Base-by-base conservation (phyloP, 2,329 filamentous ascomycete species). In the Paecilomyces fulvus region DNA sequence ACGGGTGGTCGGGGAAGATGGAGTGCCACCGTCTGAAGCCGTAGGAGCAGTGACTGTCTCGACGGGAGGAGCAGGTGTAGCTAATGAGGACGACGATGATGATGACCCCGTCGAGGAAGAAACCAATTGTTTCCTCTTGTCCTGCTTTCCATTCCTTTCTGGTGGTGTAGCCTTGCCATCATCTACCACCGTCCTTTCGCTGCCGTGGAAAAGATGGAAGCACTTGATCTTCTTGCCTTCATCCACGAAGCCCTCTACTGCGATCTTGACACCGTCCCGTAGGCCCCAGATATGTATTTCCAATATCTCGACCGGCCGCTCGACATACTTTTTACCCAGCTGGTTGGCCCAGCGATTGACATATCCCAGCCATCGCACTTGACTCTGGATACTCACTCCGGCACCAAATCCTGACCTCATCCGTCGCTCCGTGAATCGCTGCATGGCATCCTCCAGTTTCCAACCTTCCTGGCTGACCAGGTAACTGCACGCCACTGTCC, bases 251-350 rank as follows among this genome's bases (percentile, higher is more conserved):
- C 91, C 91, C 67, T 95, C 88, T 0, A 97, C 81, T 0, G 86
- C 83, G 30, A 97, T 82, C 72, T 94, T 95, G 59, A 97, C 92
- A 0, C 92, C 92, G 63, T 92, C 86, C 50, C 90, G 79, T 53
- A 97, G 70, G 0, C 92, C 94, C 90, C 90, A 96, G 11, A 92
- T 83, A 67, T 96, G 92, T 0, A 99, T 79, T 70, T 97, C 92
- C 10, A 92, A 70, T 46, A 97, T 84, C 73, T 97, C 92, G 1
- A 96, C 81, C 51, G 86, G 83, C 17, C 89, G 79, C 66, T 97
- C 92, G 7, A 90, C 77, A 65, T 97, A 99, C 55, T 81, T 80
- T 73, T 95, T 95, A 17, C 81, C 83, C 62, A 77, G 64, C 28
- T 83, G 75, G 55, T 84, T 83, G 2, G 89, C 82, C 92, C 92